Conservation (phyloP, 345 rosid genomes). For the Lumnitzera littorea region DNA sequence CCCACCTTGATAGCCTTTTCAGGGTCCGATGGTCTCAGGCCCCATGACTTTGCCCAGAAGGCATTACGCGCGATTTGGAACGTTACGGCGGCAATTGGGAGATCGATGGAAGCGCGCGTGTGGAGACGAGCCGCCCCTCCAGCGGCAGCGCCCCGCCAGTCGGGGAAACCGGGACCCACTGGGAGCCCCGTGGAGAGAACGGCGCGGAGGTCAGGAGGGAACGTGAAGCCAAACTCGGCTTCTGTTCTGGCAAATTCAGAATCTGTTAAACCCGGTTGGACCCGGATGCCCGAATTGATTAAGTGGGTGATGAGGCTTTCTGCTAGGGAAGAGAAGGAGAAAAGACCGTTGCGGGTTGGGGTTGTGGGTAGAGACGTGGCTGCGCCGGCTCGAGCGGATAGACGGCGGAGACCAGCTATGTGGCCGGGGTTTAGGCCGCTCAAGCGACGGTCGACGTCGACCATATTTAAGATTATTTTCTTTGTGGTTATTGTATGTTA, state of each 20-base stretch:
- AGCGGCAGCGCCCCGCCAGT: constrained; percentile 61
- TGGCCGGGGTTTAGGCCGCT: constrained; percentile 84
- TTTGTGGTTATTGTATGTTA: too few relatives aligned
- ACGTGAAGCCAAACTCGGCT: constrained; percentile 83
- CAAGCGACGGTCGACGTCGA: constrained; percentile 97
- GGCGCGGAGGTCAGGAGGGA: constrained; percentile 94
- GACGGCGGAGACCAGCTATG: constrained; percentile 88
- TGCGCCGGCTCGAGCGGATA: constrained; percentile 91
- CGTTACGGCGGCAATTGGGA: constrained; percentile 85
- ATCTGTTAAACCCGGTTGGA: constrained; percentile 75
- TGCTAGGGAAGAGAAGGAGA: constrained; percentile 67
- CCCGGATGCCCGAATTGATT: constrained; percentile 58
- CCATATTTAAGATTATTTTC: constrained; percentile 30
- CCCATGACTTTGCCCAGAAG: constrained; percentile 92
- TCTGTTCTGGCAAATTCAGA: constrained; percentile 82
- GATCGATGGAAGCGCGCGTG: constrained; percentile 74
- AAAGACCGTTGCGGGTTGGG: constrained; percentile 55
- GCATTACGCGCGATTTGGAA: constrained; percentile 84
- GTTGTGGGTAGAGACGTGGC: constrained; percentile 28
- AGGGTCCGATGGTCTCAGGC: constrained; percentile 73
- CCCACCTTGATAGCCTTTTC: constrained; percentile 81
- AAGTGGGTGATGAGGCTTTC: constrained; percentile 69
- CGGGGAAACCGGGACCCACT: constrained; percentile 82
- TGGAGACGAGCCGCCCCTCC: constrained; percentile 49
- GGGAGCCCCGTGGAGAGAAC: constrained; percentile 83